Conservation (phyloP, 345 rosid species). For the Gossypium turneri region DNA sequence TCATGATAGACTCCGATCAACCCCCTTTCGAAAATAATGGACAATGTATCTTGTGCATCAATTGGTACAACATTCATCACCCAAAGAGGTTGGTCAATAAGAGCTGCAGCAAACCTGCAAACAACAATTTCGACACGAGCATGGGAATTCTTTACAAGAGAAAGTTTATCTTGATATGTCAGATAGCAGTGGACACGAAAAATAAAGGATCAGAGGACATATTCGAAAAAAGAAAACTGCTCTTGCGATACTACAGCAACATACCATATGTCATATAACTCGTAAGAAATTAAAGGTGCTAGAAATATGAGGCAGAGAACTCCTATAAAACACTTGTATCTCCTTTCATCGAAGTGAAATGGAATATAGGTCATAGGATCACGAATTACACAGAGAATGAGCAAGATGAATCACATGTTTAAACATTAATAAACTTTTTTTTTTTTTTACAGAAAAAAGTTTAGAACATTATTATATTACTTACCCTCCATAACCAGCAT, state of each 20-base stretch:
- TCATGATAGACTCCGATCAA: conserved; percentile 83
- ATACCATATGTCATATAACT: background rate
- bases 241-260: background rate
- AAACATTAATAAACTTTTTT: background rate
- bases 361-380: background rate
- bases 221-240: background rate
- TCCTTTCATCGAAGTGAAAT: background rate
- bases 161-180: background rate
- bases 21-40: conserved; percentile 71
- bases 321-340: background rate
- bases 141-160: background rate
- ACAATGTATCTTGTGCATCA: conserved; percentile 55
- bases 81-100: conserved; percentile 64
- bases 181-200: background rate
- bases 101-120: conserved; percentile 81
- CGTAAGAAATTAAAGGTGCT: background rate
- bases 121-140: background rate
- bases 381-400: background rate
- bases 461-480: background rate
- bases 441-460: background rate
- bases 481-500: conserved; percentile 95
- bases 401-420: background rate
- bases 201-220: background rate
- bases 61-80: conserved; percentile 86
- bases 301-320: background rate